A percentile compares a stretch with the other conserved stretches of the same genome.
These are phyloP conservation scores for Colletotrichum sp. DNA, from an alignment of 2,329 filamentous ascomycete genomes.

Conservation along the genomic window DNA sequence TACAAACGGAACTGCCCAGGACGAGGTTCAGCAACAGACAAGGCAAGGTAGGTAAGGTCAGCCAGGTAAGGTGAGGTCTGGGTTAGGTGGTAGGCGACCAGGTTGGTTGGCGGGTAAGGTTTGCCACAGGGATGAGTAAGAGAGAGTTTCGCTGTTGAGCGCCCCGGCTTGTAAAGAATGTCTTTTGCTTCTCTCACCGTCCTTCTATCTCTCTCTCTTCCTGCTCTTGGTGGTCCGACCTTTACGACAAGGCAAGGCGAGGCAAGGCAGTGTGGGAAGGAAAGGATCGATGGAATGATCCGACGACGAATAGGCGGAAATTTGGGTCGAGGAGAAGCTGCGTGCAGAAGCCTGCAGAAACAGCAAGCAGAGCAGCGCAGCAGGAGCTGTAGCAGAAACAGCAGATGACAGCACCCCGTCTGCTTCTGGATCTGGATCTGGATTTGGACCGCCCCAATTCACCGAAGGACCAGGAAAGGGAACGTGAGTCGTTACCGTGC, in stretches of 20 bases:
- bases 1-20: slow-evolving; percentile 8
- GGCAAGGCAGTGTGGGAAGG: not conserved
- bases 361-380: not conserved
- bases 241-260: not conserved
- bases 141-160: not conserved
- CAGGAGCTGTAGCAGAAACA: not conserved
- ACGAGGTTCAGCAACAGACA: not conserved
- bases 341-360: not conserved
- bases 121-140: slow-evolving; percentile 16
- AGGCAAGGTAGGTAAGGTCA: not conserved
- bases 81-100: not conserved
- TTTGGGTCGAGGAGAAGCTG: not conserved
- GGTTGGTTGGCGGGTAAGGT: slow-evolving; percentile 1
- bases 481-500: slow-evolving; percentile 19
- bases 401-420: not conserved
- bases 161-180: not conserved
- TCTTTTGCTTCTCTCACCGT: not conserved
- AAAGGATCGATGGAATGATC: not conserved
- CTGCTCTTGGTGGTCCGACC: not conserved
- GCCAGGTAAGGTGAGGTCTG: not conserved
- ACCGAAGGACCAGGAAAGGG: slow-evolving; percentile 9
- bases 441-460: not conserved
- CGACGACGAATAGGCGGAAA: not conserved
- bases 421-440: not conserved
- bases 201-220: not conserved